These are phyloP conservation scores for Neoboletus brunneissimus DNA, from an alignment of 768 basidiomycete genomes.

Conservation along the genomic window DNA sequence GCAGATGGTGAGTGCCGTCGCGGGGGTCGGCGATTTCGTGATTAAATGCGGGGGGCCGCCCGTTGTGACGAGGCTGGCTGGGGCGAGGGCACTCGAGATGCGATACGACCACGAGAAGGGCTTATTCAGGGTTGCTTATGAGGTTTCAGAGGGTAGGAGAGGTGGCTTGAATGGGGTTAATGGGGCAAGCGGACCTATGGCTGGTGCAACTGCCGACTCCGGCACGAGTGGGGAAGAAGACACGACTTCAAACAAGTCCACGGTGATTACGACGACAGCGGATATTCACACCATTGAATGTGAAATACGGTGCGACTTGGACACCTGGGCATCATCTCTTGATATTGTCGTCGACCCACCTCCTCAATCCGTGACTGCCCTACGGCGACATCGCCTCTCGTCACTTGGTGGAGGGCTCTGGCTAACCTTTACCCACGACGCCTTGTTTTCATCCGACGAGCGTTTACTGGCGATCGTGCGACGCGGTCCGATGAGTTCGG, in stretches of 20 bases:
- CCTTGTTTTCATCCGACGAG: conserved; percentile 73
- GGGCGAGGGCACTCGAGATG: conserved; percentile 69
- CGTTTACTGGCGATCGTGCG: conserved; percentile 72
- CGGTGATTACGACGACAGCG: conserved; percentile 10
- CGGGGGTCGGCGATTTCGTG: conserved; percentile 92
- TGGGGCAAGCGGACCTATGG: conserved; percentile 10
- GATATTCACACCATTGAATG: conserved; percentile 68
- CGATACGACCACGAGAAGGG: conserved; percentile 87
- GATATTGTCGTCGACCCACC: conserved; percentile 94
- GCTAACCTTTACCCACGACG: conserved; percentile 89
- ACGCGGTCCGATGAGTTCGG: conserved; percentile 54
- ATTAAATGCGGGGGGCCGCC: conserved; percentile 97
- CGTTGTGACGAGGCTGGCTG: conserved; percentile 76
- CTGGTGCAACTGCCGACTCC: background rate
- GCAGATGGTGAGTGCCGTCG: conserved; percentile 87
- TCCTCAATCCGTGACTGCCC: conserved; percentile 75
- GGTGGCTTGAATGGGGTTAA: conserved; percentile 23
- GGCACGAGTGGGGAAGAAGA: conserved; percentile 19
- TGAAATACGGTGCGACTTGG: conserved; percentile 88
- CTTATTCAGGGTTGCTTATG: conserved; percentile 82
- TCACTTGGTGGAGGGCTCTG: conserved; percentile 89
- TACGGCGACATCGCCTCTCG: conserved; percentile 85
- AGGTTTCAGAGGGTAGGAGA: conserved; percentile 54
- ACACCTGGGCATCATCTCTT: conserved; percentile 79
- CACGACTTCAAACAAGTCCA: background rate